These are phyloP conservation scores for Microdochium paspali DNA, from an alignment of 2,329 filamentous ascomycete genomes.

Conservation along the genomic window DNA sequence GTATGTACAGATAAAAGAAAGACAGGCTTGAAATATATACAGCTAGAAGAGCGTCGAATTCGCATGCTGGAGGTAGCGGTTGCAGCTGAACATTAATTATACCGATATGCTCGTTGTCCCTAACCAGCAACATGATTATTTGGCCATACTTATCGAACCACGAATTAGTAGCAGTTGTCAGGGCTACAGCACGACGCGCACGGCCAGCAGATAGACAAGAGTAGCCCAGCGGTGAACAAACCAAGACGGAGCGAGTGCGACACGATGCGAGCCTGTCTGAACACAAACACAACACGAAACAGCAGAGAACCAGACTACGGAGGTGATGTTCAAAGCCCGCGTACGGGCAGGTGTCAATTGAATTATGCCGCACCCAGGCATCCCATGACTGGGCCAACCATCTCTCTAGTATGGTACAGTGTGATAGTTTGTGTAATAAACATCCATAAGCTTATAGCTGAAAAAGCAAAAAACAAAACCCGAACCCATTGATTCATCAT, in stretches of 20 bases:
- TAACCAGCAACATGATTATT: no score
- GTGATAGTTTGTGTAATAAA: conserved; percentile 6
- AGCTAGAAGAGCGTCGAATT: no score
- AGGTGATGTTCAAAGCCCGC: not conserved
- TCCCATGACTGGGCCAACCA: conserved; percentile 11
- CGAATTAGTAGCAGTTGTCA: no score
- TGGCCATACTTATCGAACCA: no score
- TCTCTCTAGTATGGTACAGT: not conserved
- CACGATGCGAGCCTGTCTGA: not conserved
- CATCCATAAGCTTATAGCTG: conserved; percentile 22
- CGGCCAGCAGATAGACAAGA: not conserved
- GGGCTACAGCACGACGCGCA: not conserved
- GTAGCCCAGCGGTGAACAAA: not conserved
- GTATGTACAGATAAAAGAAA: no score
- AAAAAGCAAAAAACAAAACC: conserved; percentile 19
- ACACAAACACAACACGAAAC: not conserved
- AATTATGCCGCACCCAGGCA: conserved; percentile 10
- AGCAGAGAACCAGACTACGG: not conserved
- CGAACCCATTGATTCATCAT: conserved; percentile 22
- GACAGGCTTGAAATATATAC: no score
- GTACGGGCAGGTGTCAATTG: not conserved
- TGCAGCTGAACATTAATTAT: no score
- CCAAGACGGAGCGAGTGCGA: not conserved
- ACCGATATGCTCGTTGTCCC: no score
- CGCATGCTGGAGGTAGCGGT: no score